These are phyloP conservation scores for Xylaria scruposa DNA, from an alignment of 495 filamentous ascomycete genomes.

Conservation along the genomic window DNA sequence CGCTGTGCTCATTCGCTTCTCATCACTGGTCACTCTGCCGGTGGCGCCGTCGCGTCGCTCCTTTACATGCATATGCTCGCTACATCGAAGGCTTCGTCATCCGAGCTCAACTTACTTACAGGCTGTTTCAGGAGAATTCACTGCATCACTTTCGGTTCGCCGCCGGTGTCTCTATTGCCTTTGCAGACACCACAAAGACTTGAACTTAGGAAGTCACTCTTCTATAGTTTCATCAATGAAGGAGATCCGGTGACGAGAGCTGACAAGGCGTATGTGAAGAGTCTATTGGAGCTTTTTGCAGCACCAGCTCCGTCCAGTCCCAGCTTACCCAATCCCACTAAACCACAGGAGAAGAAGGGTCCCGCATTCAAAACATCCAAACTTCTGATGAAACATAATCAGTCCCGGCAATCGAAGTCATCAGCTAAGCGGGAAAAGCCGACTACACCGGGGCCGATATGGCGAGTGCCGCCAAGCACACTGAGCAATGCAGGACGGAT, in stretches of 20 bases:
- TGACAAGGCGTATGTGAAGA: slow-evolving; percentile 74
- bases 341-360: slow-evolving; percentile 32
- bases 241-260: slow-evolving; percentile 81
- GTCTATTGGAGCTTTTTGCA: slow-evolving; percentile 72
- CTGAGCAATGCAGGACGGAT: slow-evolving; percentile 72
- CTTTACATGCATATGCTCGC: slow-evolving; percentile 82
- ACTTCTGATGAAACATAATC: slow-evolving; percentile 26
- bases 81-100: slow-evolving; percentile 55
- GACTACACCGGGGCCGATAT: slow-evolving; percentile 48
- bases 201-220: slow-evolving; percentile 66
- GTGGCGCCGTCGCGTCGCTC: slow-evolving; percentile 78
- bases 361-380: slow-evolving; percentile 41
- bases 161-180: slow-evolving; percentile 74
- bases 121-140: slow-evolving; percentile 77
- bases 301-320: slow-evolving; percentile 58
- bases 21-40: slow-evolving; percentile 84
- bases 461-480: slow-evolving; percentile 66
- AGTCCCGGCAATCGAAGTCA: slow-evolving; percentile 31
- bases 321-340: background rate
- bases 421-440: slow-evolving; percentile 30
- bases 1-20: slow-evolving; percentile 72
- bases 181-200: slow-evolving; percentile 61
- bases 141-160: slow-evolving; percentile 82
- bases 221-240: slow-evolving; percentile 81
- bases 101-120: slow-evolving; percentile 70